These are phyloP conservation scores for Corynascus novoguineensis DNA, from an alignment of 495 filamentous ascomycete species.

Conservation along the genomic window DNA sequence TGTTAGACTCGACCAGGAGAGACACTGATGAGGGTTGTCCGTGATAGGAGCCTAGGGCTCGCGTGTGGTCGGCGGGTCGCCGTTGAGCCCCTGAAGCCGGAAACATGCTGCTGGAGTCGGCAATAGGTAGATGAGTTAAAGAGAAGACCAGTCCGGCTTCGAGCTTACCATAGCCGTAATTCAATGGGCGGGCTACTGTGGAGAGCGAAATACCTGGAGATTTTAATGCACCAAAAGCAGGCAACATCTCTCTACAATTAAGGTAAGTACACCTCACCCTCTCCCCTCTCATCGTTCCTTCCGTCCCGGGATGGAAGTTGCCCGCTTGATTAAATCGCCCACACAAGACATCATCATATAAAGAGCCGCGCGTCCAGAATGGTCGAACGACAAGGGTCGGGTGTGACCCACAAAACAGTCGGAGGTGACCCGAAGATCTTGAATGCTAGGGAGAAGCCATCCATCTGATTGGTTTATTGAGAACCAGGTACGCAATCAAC, in stretches of 20 bases:
- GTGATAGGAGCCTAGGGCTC: background rate
- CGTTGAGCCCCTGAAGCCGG: background rate
- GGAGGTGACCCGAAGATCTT: no score
- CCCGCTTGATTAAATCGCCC: no score
- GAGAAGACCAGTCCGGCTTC: no score
- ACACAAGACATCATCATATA: no score
- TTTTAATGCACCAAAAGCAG: no score
- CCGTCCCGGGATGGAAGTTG: background rate
- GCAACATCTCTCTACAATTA: background rate
- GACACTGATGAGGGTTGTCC: background rate
- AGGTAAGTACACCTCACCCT: background rate
- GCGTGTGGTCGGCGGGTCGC: background rate
- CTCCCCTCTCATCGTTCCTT: constrained; percentile 2
- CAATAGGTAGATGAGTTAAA: background rate
- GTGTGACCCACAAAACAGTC: no score
- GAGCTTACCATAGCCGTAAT: background rate
- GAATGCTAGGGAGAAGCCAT: no score
- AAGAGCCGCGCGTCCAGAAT: no score
- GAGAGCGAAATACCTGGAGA: no score
- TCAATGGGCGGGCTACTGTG: background rate
- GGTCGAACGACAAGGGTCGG: no score
- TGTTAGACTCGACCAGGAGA: background rate
- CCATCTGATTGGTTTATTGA: no score
- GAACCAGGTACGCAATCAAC: no score
- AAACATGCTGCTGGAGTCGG: constrained; percentile 11